Conservation (phyloP, 768 basidiomycete species). For the Kwoniella sp. region DNA sequence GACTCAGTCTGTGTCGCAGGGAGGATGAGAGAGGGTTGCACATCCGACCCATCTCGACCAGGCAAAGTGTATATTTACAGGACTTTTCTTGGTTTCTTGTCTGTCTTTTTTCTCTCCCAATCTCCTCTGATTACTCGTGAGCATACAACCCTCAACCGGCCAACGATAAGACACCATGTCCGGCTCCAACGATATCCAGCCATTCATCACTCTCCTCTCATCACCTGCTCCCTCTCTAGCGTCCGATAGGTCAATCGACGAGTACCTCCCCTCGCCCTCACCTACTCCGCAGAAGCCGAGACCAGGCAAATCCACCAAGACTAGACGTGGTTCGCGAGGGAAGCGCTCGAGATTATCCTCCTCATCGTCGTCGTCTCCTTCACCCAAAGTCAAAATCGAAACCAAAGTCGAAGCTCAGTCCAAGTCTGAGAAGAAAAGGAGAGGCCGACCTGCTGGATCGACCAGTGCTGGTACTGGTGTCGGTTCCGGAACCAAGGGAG, state of each 20-base stretch:
- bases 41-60: too few relatives aligned
- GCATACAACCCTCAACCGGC: too few relatives aligned
- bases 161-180: too few relatives aligned
- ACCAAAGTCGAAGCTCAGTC: neutral
- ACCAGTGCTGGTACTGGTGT: too few relatives aligned
- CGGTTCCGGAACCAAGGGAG: neutral
- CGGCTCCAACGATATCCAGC: neutral
- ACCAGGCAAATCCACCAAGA: neutral
- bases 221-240: neutral
- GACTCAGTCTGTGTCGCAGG: too few relatives aligned
- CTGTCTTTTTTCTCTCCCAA: too few relatives aligned
- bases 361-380: neutral
- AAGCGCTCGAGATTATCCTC: constrained; percentile 1
- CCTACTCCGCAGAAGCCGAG: constrained; percentile 5
- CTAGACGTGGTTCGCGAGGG: neutral
- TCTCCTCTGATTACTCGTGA: too few relatives aligned
- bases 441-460: constrained; percentile 18
- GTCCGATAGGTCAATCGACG: too few relatives aligned
- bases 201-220: neutral
- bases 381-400: neutral
- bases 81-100: too few relatives aligned
- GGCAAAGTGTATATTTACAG: too few relatives aligned
- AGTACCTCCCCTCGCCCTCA: constrained; percentile 15
- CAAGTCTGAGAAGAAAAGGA: neutral
- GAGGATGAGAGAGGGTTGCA: too few relatives aligned